These are phyloP conservation scores for Heliamphora exappendiculata DNA, from an alignment of 148 eudicot genomes.

Conservation along the genomic window DNA sequence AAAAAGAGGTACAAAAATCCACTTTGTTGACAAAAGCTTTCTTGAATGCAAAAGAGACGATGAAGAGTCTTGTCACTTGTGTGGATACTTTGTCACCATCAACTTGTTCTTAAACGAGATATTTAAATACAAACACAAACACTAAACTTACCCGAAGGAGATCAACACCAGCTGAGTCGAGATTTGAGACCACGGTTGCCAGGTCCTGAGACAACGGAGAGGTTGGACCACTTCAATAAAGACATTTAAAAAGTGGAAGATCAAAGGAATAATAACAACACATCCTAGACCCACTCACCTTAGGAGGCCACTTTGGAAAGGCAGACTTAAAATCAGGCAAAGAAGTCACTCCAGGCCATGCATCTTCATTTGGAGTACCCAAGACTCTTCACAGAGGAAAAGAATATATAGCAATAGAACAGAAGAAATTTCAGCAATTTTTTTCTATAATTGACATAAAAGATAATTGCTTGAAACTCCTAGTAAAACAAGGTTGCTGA, in stretches of 20 bases:
- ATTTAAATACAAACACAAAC: not conserved
- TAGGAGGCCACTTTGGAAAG: constrained; percentile 79
- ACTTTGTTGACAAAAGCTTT: not conserved
- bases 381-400: constrained; percentile 38
- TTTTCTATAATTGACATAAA: not conserved
- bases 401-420: not conserved
- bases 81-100: no score
- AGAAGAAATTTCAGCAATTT: not conserved
- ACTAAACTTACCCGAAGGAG: constrained; percentile 61
- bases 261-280: not conserved
- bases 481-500: not conserved
- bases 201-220: constrained; percentile 59
- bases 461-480: not conserved
- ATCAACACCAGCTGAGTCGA: constrained; percentile 75
- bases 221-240: constrained; percentile 7
- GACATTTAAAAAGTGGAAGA: not conserved
- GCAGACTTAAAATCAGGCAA: constrained; percentile 80
- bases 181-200: constrained; percentile 63
- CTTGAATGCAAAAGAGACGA: not conserved
- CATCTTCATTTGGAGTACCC: constrained; percentile 93
- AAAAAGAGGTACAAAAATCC: not conserved
- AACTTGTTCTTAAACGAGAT: not conserved
- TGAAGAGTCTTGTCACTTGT: no score
- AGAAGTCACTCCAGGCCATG: constrained; percentile 96
- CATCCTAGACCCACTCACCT: constrained; percentile 36